Percentiles rank a stretch among this genome's conserved stretches.
phyloP scores from a whole-genome alignment of 2,329 filamentous ascomycete genomes.

The Alternaria sp. region DNA sequence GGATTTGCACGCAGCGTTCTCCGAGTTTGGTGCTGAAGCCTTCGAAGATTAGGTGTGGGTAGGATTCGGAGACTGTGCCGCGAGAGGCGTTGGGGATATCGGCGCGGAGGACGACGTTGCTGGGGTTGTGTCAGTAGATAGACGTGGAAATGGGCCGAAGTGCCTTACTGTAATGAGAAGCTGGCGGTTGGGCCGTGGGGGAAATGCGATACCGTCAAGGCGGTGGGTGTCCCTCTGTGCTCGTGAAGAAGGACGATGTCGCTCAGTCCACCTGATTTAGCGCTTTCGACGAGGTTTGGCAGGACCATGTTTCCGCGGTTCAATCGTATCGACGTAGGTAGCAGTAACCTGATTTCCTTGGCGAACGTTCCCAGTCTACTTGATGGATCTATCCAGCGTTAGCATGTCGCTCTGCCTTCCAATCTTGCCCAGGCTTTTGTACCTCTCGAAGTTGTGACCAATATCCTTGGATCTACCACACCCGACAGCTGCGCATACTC shows the following conservation, averaged over 20 bases:
- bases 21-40: constrained; percentile 85
- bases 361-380: constrained; percentile 81
- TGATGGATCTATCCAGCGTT: not conserved
- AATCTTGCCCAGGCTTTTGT: accelerated
- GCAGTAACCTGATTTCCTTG: constrained; percentile 84
- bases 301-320: constrained; percentile 92
- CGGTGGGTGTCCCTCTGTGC: constrained; percentile 86
- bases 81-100: constrained; percentile 89
- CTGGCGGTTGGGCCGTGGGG: constrained; percentile 87
- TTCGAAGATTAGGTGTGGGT: constrained; percentile 91
- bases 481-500: constrained; percentile 93
- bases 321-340: constrained; percentile 84
- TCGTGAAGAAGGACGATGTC: constrained; percentile 82
- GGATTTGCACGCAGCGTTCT: constrained; percentile 80
- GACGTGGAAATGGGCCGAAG: no score
- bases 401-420: not conserved
- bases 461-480: constrained; percentile 83
- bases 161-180: constrained; percentile 72
- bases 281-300: constrained; percentile 81
- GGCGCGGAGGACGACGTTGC: constrained; percentile 86
- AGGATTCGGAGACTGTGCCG: constrained; percentile 63
- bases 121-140: not conserved
- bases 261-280: constrained; percentile 77
- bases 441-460: constrained; percentile 90
- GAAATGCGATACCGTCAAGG: constrained; percentile 84